Conservation (phyloP, 345 rosid species). For the Melaleuca alternifolia region DNA sequence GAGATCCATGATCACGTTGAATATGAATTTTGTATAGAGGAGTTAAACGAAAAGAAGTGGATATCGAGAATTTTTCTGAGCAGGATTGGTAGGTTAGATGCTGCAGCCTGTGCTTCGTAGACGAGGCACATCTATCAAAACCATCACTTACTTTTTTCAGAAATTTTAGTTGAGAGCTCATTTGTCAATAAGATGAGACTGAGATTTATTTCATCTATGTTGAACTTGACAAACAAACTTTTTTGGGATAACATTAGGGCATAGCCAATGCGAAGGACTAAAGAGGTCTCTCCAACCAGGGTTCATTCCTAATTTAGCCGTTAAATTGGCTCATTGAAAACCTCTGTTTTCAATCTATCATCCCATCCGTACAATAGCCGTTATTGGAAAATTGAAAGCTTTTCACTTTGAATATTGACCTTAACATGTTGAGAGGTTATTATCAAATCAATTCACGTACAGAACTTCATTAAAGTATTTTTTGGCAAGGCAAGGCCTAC, state of each 20-base stretch:
- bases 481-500: not conserved
- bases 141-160: not conserved
- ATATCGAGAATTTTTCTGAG: not conserved
- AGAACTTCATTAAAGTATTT: not conserved
- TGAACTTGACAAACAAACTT: slow-evolving; percentile 18
- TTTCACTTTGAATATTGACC: no score
- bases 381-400: no score
- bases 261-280: slow-evolving; percentile 49
- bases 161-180: not conserved
- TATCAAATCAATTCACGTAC: not conserved
- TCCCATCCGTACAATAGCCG: no score
- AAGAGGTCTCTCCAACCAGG: no score
- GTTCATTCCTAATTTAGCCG: no score
- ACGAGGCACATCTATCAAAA: not conserved
- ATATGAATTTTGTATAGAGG: no score
- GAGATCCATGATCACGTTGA: not conserved
- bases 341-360: no score
- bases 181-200: not conserved
- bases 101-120: no score
- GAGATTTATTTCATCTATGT: no score
- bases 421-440: no score
- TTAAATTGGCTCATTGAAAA: no score
- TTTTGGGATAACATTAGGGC: slow-evolving; percentile 82
- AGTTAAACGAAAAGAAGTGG: not conserved
- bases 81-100: not conserved